phyloP scores from a whole-genome alignment of 73 alveolate species.

The Uronychia setigera region DNA sequence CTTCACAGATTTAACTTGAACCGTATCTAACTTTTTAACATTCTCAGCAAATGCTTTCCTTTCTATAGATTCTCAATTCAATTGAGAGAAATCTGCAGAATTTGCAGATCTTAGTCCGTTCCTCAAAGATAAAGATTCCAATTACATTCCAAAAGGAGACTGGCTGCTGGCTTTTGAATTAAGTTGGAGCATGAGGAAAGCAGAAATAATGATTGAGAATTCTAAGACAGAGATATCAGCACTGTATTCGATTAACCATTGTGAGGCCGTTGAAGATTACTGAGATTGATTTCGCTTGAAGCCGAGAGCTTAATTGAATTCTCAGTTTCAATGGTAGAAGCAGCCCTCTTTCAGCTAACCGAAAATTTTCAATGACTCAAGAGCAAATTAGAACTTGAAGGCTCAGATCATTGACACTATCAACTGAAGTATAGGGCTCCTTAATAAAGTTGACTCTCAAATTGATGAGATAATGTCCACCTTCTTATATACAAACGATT shows the following conservation, averaged over 20 bases:
- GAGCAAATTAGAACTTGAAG: neutral
- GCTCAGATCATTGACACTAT: neutral
- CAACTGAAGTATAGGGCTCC: neutral
- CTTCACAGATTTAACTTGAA: neutral
- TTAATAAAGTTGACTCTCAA: neutral
- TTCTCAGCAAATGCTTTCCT: neutral
- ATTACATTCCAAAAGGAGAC: neutral
- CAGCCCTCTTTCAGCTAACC: no score
- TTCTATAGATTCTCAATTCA: neutral
- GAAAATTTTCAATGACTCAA: neutral
- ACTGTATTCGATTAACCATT: neutral
- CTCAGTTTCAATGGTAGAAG: no score
- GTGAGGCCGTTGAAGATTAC: no score
- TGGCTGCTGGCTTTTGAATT: neutral
- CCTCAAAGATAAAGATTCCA: neutral
- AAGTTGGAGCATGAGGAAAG: neutral
- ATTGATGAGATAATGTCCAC: neutral
- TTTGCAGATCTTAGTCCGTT: neutral
- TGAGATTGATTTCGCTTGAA: no score
- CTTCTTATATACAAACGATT: neutral
- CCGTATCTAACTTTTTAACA: neutral
- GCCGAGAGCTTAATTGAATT: no score
- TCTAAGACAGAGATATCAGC: neutral
- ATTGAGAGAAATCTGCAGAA: neutral
- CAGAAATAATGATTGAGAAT: neutral